phyloP scores from a whole-genome alignment of 768 basidiomycete genomes.

The Porphyrellus cyaneotinctus region DNA sequence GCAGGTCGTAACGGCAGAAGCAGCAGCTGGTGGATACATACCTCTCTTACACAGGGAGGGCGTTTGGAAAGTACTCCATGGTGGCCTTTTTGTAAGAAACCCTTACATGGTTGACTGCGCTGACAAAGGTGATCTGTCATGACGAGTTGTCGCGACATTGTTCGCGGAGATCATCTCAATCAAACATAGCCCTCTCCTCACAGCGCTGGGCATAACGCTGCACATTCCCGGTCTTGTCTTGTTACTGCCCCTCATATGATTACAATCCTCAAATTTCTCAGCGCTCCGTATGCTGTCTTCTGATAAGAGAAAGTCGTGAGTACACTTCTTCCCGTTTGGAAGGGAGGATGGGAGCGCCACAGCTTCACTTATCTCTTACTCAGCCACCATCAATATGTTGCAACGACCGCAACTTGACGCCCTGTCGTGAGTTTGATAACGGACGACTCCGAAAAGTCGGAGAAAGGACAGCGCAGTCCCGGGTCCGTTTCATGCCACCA shows the following conservation, averaged over 20 bases:
- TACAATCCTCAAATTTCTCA: constrained; percentile 48
- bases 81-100: constrained; percentile 2
- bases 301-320: constrained; percentile 57
- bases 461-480: constrained; percentile 74
- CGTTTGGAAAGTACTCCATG: not conserved
- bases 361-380: constrained; percentile 45
- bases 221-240: not conserved
- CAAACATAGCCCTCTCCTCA: not conserved
- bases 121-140: not conserved
- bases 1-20: constrained; percentile 7
- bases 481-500: constrained; percentile 56
- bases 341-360: constrained; percentile 76
- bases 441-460: not conserved
- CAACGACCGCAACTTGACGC: not conserved
- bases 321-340: constrained; percentile 58
- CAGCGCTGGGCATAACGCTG: too few species aligned
- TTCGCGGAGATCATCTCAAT: constrained; percentile 10
- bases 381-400: constrained; percentile 1
- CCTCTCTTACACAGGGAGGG: constrained; percentile 4
- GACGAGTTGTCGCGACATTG: too few species aligned
- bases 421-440: constrained; percentile 6
- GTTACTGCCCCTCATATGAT: constrained; percentile 7
- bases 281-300: constrained; percentile 61
- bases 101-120: not conserved
- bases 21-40: constrained; percentile 15